Percentiles rank a stretch among this genome's conserved stretches.
These are phyloP conservation scores for Lactarius pseudohatsudake DNA, from an alignment of 768 basidiomycete genomes.

Conservation along the genomic window DNA sequence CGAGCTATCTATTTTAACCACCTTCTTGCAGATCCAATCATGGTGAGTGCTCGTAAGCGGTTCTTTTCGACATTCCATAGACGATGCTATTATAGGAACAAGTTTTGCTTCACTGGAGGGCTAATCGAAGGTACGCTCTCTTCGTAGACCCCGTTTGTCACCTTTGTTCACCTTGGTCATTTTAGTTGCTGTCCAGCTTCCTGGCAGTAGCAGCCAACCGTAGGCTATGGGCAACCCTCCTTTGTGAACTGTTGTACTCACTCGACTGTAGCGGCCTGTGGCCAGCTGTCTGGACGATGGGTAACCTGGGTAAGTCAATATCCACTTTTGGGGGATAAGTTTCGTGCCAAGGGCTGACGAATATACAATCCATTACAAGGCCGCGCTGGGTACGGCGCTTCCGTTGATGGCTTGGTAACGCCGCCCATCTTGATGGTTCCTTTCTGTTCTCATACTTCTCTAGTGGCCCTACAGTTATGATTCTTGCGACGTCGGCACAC, in stretches of 20 bases:
- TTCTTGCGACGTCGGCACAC: conserved; percentile 64
- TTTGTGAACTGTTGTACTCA: conserved; percentile 28
- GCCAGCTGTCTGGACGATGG: conserved; percentile 59
- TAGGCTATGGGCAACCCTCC: conserved; percentile 8
- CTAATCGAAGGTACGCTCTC: conserved; percentile 48
- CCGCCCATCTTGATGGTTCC: conserved; percentile 9
- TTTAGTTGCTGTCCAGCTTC: conserved; percentile 28
- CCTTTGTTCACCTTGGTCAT: neutral
- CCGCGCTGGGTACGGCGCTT: conserved; percentile 85
- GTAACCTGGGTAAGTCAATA: conserved; percentile 56
- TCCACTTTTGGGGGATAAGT: neutral
- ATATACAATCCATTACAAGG: conserved; percentile 39
- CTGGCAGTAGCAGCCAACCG: conserved; percentile 16
- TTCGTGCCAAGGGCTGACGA: neutral
- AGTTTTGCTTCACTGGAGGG: conserved; percentile 83
- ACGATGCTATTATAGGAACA: conserved; percentile 45
- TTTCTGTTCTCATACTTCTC: conserved; percentile 17
- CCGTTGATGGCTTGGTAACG: conserved; percentile 76
- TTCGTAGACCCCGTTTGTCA: neutral
- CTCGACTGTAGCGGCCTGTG: conserved; percentile 43
- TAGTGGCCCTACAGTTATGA: conserved; percentile 86
- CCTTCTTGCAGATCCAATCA: conserved; percentile 28
- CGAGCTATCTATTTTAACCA: neutral
- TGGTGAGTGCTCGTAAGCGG: conserved; percentile 33
- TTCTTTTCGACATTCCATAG: neutral